phyloP scores from a whole-genome alignment of 345 rosid species.

The Eucalyptus polyanthemos region DNA sequence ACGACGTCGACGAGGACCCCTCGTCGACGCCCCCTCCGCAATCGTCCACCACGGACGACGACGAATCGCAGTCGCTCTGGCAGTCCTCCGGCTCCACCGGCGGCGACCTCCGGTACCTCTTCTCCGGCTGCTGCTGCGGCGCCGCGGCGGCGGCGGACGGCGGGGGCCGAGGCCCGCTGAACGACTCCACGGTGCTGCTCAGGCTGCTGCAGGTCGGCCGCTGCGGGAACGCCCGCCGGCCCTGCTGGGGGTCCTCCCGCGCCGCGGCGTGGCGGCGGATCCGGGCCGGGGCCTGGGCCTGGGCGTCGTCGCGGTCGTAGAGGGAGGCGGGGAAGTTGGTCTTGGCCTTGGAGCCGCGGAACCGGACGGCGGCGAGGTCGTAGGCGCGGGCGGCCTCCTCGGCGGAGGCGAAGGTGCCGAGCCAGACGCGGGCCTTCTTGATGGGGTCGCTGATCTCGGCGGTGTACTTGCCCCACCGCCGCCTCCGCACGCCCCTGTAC shows the following conservation, averaged over 20 bases:
- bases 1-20: conserved; percentile 24
- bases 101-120: conserved; percentile 50
- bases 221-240: conserved; percentile 22
- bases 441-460: conserved; percentile 95
- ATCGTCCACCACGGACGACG: conserved; percentile 75
- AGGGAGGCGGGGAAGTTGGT: conserved; percentile 51
- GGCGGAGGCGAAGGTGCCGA: conserved; percentile 90
- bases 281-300: neutral
- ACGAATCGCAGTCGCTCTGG: conserved; percentile 89
- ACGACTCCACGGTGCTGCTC: conserved; percentile 97
- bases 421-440: conserved; percentile 85
- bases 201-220: conserved; percentile 78
- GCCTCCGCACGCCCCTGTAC: conserved; percentile 84
- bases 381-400: conserved; percentile 90
- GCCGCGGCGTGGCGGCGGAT: neutral
- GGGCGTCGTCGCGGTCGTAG: conserved; percentile 3
- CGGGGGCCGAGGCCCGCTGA: conserved; percentile 64
- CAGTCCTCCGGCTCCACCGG: conserved; percentile 75
- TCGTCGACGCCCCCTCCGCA: conserved; percentile 19
- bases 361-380: conserved; percentile 68
- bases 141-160: neutral
- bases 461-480: conserved; percentile 90
- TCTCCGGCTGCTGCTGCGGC: neutral
- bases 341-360: conserved; percentile 88
- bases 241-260: conserved; percentile 12